Evolutionary conservation across 2,329 filamentous ascomycete species (phyloP), one percentile per base, ranked within the genome.

Genomic region (Colletotrichum musicola): DNA sequence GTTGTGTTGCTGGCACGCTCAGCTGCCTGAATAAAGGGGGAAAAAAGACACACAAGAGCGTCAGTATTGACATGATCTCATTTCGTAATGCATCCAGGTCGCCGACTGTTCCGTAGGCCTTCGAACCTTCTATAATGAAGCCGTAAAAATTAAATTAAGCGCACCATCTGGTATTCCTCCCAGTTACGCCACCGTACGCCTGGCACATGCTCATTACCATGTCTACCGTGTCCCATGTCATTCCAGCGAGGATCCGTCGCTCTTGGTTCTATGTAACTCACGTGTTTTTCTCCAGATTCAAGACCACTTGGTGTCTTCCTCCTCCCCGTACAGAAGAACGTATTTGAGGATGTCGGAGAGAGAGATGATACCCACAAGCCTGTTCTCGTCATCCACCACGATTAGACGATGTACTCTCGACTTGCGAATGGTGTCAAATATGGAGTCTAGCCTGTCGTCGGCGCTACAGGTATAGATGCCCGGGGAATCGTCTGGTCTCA

Each of bases 301-400:
- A 10, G 22, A 27, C 27, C 51, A 62, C n/a, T 59, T 60, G 38
- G 30, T 54, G 27, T 72, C 70, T 6, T 90, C 86, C 73, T 89
- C 90, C 75, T 93, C 91, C 60, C 93, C 93, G 73, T 93, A 88
- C 22, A 97, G 85, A 72, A 99, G 85, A 61, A 98, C 93, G 78
- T 99, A 98, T 76, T 97, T 94, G 73, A 99, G 88, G 73, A 99
- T 98, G 81, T 99, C 96, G 68, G 95, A 98, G 62, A 99, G 85
- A 6, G 95, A 98, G 69, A 99, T 90, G 63, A 99, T 89, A 54
- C 96, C 96, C 78, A 92, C 93, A 63, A 99, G 88, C 73, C 91
- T 90, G 77, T 91, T 93, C 60, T 95, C 88, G 72, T 98, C 94
- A 79, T 99, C 95, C 66, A 99, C 93, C 56, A 99, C 92, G 64